Percentiles rank a stretch among this genome's conserved stretches.
Evolutionary conservation across 192 early-diverging fungal species (phyloP).

Genomic region (Podila minutissima): DNA sequence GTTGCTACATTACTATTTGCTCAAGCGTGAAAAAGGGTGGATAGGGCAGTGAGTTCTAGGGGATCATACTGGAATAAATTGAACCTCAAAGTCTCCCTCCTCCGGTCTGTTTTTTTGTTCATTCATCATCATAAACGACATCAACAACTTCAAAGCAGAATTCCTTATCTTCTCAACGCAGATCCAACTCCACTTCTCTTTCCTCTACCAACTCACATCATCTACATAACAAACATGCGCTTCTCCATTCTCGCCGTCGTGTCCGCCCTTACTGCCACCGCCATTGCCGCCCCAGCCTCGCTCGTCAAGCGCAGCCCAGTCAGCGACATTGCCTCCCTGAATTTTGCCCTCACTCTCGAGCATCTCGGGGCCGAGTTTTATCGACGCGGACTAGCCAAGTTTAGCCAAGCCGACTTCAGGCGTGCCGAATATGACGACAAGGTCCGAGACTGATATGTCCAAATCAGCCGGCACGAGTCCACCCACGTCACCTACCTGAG

Average conservation of each 20-base stretch:
- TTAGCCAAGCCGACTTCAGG: slow-evolving; percentile 7
- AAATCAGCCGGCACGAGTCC: slow-evolving; percentile 22
- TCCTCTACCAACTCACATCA: neutral
- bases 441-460: slow-evolving; percentile 14
- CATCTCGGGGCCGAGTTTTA: slow-evolving; percentile 38
- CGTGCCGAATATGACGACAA: slow-evolving; percentile 13
- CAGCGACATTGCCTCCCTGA: slow-evolving; percentile 3
- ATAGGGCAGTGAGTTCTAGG: too few species aligned
- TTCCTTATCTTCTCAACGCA: neutral
- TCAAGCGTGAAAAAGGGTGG: too few species aligned
- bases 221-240: neutral
- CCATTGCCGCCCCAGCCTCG: neutral
- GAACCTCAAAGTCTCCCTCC: neutral
- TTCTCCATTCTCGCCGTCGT: slow-evolving; percentile 5
- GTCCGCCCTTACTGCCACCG: neutral
- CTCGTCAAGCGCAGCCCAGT: neutral
- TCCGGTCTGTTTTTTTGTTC: neutral
- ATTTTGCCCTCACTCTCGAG: slow-evolving; percentile 34
- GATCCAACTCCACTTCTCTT: neutral
- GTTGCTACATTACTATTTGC: too few species aligned
- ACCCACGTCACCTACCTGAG: slow-evolving; percentile 24
- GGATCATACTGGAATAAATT: too few species aligned
- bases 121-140: neutral
- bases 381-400: slow-evolving; percentile 24
- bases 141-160: neutral